A percentile compares a stretch with the other conserved stretches of the same genome.
phyloP scores from a whole-genome alignment of 495 filamentous ascomycete species.

The Hypomontagnella submonticulosa region DNA sequence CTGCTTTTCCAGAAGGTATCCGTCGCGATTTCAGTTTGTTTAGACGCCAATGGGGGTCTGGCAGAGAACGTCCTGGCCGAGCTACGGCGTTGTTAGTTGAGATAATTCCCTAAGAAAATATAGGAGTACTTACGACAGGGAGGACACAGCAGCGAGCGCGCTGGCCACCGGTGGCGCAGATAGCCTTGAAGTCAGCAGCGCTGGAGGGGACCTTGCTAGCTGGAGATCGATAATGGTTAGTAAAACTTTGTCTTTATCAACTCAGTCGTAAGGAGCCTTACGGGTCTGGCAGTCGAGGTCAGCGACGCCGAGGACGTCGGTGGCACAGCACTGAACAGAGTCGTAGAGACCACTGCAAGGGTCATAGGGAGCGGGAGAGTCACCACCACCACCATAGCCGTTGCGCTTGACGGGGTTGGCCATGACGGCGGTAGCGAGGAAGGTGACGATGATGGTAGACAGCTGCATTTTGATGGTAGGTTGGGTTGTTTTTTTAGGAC shows the following conservation, averaged over 20 bases:
- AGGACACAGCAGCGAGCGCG: conserved; percentile 47
- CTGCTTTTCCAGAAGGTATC: conserved; percentile 6
- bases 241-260: not conserved
- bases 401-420: conserved; percentile 47
- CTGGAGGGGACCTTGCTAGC: conserved; percentile 23
- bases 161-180: conserved; percentile 38
- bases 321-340: conserved; percentile 56
- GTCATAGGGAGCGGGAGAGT: conserved; percentile 17
- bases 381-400: conserved; percentile 13
- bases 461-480: conserved; percentile 53
- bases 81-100: conserved; percentile 29
- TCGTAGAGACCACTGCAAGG: conserved; percentile 43
- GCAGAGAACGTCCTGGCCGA: conserved; percentile 44
- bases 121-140: conserved; percentile 42
- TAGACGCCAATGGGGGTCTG: conserved; percentile 41
- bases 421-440: conserved; percentile 48
- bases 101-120: not conserved
- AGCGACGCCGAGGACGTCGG: conserved; percentile 58
- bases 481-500: conserved; percentile 37
- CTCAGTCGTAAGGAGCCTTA: conserved; percentile 41
- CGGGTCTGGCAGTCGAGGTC: conserved; percentile 59
- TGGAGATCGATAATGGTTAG: conserved; percentile 29
- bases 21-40: not conserved
- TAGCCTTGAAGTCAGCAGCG: conserved; percentile 19
- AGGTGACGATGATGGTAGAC: conserved; percentile 50